Base-by-base conservation (phyloP, 495 filamentous ascomycete genomes). In the Penicillium lividum region DNA sequence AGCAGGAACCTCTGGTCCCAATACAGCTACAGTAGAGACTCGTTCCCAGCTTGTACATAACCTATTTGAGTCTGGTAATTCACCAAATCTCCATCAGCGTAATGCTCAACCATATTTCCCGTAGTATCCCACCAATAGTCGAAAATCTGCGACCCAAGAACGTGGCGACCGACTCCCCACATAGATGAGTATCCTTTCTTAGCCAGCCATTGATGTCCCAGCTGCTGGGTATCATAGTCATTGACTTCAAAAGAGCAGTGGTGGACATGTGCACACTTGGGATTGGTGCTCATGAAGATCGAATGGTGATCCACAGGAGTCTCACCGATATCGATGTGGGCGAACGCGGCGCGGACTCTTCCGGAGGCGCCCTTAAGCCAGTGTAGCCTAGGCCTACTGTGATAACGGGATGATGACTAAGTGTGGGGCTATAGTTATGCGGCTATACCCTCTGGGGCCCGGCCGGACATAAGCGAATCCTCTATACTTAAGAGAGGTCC, bases 91-190 rank as follows among this genome's bases (percentile, higher is more conserved):
- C 87, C 87, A 69, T 90, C 87, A 16, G 83, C 81, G 54, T 90
- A 90, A 64, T 90, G 87, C 68, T 90, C 86, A 60, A 89, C 69
- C 64, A 87, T 87, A 61, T 84, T 83, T 0, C 76, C 68, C n/a
- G 72, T 77, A 0, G 83, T 80, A 70, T 89, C 85, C 59, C 61
- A 88, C 87, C 88, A 91, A 68, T 91, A 91, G 67, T 91, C 88
- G 61, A 90, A 90, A 27, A 91, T 86, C 71, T 91, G 88, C 45
- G 80, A 84, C 5, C 88, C 89, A 58, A 91, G 80, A 36, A 90
- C 81, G 69, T 92, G 89, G 27, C 89, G 69, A 11, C 89, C 89
- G 5, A 92, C 82, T 0, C 89, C 89, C 89, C 89, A 92, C 54
- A 86, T 86, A 57, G 81, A 82, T 56, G 80, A 76, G 65, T 89